phyloP scores from a whole-genome alignment of 2,329 filamentous ascomycete species.

The Tolypocladium endophyticum region DNA sequence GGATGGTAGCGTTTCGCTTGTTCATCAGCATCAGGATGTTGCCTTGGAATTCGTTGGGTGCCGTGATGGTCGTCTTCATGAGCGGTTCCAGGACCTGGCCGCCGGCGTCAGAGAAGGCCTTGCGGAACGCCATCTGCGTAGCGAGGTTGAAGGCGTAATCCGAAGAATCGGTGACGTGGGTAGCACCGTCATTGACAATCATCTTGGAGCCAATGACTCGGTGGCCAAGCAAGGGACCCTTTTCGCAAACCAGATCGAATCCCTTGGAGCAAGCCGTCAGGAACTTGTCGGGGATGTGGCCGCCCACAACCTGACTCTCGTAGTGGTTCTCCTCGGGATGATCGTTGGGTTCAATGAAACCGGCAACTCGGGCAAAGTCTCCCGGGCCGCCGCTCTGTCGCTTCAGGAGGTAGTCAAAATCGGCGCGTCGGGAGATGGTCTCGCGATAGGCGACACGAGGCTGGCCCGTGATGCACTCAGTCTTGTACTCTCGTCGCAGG shows the following conservation, averaged over 20 bases:
- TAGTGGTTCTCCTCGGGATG: constrained; percentile 68
- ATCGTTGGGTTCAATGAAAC: constrained; percentile 80
- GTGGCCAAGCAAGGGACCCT: constrained; percentile 87
- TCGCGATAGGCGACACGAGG: constrained; percentile 96
- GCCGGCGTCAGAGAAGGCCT: constrained; percentile 72
- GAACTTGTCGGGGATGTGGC: constrained; percentile 91
- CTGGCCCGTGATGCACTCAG: constrained; percentile 90
- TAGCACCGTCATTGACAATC: constrained; percentile 92
- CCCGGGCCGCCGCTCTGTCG: constrained; percentile 93
- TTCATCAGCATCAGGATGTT: constrained; percentile 91
- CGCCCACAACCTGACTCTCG: constrained; percentile 78
- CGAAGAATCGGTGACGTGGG: constrained; percentile 94
- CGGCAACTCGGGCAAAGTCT: constrained; percentile 87
- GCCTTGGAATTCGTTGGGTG: constrained; percentile 95
- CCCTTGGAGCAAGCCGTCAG: constrained; percentile 91
- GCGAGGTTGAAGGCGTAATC: constrained; percentile 94
- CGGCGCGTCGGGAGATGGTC: constrained; percentile 68
- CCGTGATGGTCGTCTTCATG: constrained; percentile 97
- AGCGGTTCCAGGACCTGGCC: constrained; percentile 86
- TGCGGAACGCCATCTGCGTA: constrained; percentile 92
- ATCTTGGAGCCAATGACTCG: constrained; percentile 82
- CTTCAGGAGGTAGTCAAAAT: constrained; percentile 89
- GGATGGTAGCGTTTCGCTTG: constrained; percentile 90
- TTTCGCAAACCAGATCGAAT: constrained; percentile 71
- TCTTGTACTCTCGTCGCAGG: constrained; percentile 91